Percentiles rank a stretch among this genome's conserved stretches.
Evolutionary conservation across 108 stramenopile genomes (phyloP).

Genomic region (Fragilariopsis cylindrus): DNA sequence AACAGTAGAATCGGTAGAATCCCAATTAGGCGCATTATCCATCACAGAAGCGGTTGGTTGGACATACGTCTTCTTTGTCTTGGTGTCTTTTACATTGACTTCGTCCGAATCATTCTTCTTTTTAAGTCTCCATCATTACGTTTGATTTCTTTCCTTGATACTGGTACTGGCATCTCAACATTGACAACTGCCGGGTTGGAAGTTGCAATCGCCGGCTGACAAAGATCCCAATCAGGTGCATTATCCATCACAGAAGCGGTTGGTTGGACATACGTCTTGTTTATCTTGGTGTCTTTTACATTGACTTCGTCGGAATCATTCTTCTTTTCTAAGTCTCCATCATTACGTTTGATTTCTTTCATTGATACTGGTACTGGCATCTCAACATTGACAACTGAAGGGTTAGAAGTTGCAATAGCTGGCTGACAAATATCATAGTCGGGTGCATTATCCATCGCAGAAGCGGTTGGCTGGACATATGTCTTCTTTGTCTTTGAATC

Average conservation of each 20-base stretch:
- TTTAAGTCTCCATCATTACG: no score
- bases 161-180: slow-evolving; percentile 3
- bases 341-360: slow-evolving; percentile 1
- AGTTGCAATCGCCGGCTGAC: neutral
- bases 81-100: no score
- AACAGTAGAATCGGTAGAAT: neutral
- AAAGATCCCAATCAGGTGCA: slow-evolving; percentile 14
- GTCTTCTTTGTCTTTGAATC: neutral
- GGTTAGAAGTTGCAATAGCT: neutral
- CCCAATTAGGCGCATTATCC: slow-evolving; percentile 11
- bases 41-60: slow-evolving; percentile 5
- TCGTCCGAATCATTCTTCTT: neutral
- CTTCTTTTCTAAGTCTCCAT: neutral
- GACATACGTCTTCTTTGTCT: slow-evolving; percentile 2
- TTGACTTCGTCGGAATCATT: neutral
- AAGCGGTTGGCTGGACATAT: neutral
- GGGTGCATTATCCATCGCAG: slow-evolving; percentile 2
- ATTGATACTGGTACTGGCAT: neutral
- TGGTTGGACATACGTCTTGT: slow-evolving; percentile 8
- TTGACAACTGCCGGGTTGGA: neutral
- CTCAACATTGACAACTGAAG: slow-evolving; percentile 1
- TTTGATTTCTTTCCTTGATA: neutral
- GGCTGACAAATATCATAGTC: neutral
- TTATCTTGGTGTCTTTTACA: neutral
- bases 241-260: slow-evolving; percentile 6